These are phyloP conservation scores for Fusarium sp. DNA, from an alignment of 2,329 filamentous ascomycete species.

Conservation along the genomic window DNA sequence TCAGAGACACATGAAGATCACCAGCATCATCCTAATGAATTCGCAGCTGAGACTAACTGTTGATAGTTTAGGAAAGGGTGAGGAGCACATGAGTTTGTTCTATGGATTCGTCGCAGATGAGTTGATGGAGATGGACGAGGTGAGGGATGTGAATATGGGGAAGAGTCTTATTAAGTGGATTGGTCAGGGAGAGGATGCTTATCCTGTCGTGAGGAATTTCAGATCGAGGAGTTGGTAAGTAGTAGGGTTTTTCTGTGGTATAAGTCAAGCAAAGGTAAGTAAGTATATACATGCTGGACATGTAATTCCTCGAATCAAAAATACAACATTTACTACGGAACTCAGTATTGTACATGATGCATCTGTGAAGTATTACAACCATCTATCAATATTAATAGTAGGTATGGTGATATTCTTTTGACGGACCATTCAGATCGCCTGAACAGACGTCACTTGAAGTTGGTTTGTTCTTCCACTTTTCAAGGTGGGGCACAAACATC, in stretches of 20 bases:
- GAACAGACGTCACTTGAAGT: slow-evolving; percentile 18
- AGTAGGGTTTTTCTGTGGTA: background rate
- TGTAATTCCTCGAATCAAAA: background rate
- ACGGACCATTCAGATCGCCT: background rate
- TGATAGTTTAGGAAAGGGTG: background rate
- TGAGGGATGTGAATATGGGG: slow-evolving; percentile 1
- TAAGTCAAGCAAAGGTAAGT: background rate
- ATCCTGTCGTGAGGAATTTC: slow-evolving; percentile 6
- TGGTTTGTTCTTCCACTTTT: slow-evolving; percentile 33
- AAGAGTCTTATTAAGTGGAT: slow-evolving; percentile 11
- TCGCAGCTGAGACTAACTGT: slow-evolving; percentile 19
- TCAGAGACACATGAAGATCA: slow-evolving; percentile 5
- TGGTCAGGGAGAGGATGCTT: background rate
- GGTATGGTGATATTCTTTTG: background rate
- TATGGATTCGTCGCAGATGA: slow-evolving; percentile 29
- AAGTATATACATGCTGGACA: background rate
- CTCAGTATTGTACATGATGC: background rate
- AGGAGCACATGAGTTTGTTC: slow-evolving; percentile 18
- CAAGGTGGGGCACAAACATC: slow-evolving; percentile 26
- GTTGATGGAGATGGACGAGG: slow-evolving; percentile 3
- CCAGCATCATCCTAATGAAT: slow-evolving; percentile 20
- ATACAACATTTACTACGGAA: background rate
- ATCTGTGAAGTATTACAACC: background rate
- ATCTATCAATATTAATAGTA: background rate
- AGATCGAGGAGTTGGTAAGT: background rate